Conservation (phyloP, 345 rosid species). For the Eucalyptus regnans region DNA sequence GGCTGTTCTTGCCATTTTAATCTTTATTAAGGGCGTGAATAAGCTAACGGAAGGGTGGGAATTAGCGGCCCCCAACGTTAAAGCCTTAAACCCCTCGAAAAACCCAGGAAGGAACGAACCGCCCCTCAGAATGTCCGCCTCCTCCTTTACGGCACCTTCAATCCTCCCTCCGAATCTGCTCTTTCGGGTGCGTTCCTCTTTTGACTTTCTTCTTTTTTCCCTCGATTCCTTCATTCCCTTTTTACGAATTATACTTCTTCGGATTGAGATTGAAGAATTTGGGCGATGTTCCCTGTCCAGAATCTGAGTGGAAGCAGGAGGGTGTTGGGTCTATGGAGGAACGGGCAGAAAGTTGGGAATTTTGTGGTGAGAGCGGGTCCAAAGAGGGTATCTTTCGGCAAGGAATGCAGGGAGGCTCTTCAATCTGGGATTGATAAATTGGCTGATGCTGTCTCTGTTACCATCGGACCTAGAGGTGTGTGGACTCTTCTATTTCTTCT, state of each 20-base stretch:
- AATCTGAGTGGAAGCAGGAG: background rate
- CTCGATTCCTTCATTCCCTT: background rate
- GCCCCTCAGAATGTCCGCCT: background rate
- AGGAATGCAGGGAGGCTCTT: constrained; percentile 57
- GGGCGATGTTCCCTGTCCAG: background rate
- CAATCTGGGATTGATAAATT: constrained; percentile 81
- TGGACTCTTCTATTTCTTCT: background rate
- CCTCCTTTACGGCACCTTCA: background rate
- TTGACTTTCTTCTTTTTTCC: background rate
- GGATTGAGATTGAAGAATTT: background rate
- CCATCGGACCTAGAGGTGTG: constrained; percentile 72
- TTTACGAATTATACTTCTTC: background rate
- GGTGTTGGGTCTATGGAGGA: background rate
- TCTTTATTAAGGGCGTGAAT: no score
- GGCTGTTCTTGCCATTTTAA: no score
- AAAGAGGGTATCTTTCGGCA: constrained; percentile 49
- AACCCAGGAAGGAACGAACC: background rate
- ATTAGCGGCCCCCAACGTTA: background rate
- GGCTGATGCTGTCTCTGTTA: constrained; percentile 84
- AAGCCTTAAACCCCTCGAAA: no score
- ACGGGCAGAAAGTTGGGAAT: background rate
- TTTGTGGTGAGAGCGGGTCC: constrained; percentile 50
- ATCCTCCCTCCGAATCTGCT: background rate
- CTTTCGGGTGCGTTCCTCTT: background rate
- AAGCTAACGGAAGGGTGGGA: background rate